Evolutionary conservation across 2,329 filamentous ascomycete species (phyloP).

Genomic region (Aspergillaceae sp.): DNA sequence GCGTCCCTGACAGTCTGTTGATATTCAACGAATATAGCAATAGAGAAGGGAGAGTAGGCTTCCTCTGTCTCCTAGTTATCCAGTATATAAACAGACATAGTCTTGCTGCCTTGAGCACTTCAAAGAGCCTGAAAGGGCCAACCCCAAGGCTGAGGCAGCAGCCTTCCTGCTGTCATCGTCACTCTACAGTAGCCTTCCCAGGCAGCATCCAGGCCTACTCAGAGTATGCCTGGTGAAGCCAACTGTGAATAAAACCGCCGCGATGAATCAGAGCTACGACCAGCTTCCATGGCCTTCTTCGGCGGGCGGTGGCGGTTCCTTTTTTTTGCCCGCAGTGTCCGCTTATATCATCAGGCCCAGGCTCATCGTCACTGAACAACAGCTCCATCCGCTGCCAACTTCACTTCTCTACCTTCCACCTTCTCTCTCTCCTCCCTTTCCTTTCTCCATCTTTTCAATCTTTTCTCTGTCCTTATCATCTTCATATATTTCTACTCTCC

Average conservation of each 20-base stretch:
- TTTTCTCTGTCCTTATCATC: constrained; percentile 9
- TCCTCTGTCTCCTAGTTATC: too few species aligned
- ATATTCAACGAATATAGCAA: not conserved
- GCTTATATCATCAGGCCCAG: not conserved
- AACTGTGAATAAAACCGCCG: too few species aligned
- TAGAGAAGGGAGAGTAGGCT: too few species aligned
- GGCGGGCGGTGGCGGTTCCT: constrained; percentile 17
- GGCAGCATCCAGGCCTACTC: too few species aligned
- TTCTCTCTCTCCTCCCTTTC: constrained; percentile 4
- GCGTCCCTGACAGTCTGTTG: not conserved
- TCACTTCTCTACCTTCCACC: constrained; percentile 4
- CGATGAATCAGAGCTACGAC: constrained; percentile 10
- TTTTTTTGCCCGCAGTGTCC: not conserved
- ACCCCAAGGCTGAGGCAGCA: not conserved
- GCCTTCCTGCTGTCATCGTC: too few species aligned
- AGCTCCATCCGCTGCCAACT: constrained; percentile 15
- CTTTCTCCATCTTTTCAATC: constrained; percentile 8
- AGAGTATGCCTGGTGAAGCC: too few species aligned
- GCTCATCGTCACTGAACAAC: constrained; percentile 27
- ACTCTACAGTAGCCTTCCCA: too few species aligned
- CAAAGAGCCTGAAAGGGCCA: too few species aligned
- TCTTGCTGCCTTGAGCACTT: too few species aligned
- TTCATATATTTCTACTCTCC: not conserved
- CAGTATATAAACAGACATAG: too few species aligned
- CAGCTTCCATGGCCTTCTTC: constrained; percentile 33